phyloP scores from a whole-genome alignment of 148 eudicot species.

The Pharnaceum exiguum region DNA sequence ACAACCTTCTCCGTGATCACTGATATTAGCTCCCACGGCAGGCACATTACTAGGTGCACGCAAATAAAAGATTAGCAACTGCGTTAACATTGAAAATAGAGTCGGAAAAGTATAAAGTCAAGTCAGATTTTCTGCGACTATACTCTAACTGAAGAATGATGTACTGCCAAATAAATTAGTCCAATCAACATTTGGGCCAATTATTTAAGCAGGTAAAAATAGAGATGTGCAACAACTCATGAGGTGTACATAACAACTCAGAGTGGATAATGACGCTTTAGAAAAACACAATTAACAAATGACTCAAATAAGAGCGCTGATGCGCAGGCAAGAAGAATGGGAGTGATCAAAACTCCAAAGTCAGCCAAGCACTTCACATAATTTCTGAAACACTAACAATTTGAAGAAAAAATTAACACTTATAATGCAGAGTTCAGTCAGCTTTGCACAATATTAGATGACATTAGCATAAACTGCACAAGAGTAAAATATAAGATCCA shows the following conservation, averaged over 20 bases:
- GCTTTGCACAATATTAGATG: not conserved
- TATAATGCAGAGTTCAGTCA: too few relatives aligned
- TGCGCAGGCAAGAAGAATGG: too few relatives aligned
- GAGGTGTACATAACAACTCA: too few relatives aligned
- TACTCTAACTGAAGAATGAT: not conserved
- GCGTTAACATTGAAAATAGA: slow-evolving; percentile 1
- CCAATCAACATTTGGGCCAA: not conserved
- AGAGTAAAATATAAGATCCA: too few relatives aligned
- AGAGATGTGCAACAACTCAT: not conserved
- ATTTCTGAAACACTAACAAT: too few relatives aligned
- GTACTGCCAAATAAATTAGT: not conserved
- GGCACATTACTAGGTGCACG: not conserved
- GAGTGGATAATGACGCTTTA: too few relatives aligned
- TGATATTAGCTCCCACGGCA: not conserved
- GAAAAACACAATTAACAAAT: too few relatives aligned
- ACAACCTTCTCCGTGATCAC: not conserved
- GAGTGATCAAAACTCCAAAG: too few relatives aligned
- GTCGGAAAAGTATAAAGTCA: not conserved
- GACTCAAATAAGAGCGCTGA: too few relatives aligned
- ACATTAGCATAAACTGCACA: not conserved
- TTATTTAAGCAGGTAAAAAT: not conserved
- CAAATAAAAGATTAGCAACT: slow-evolving; percentile 9
- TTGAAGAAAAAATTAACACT: too few relatives aligned
- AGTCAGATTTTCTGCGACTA: not conserved
- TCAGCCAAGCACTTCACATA: too few relatives aligned